Evolutionary conservation across 1,139 yeast species (phyloP), one percentile per base, ranked within the genome.

Genomic region (Casaregolazyma lundiana): DNA sequence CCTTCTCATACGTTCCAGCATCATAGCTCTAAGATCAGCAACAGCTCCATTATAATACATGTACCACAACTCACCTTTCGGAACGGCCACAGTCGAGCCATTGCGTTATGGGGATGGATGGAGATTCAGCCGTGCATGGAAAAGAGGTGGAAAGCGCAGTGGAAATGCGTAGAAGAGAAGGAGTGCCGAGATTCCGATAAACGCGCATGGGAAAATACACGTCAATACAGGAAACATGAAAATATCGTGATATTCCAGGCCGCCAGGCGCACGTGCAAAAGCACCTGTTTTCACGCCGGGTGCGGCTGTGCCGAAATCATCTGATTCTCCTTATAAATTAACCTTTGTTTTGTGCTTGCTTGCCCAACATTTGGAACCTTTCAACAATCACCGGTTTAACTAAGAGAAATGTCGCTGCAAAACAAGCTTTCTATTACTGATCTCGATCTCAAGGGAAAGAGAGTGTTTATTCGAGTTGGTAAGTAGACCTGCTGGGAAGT

Each of bases 391-490:
- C n/a, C 15, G 8, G 34, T 35, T 35, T 29, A 20, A 22, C 26
- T n/a, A 38, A 19, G 24, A 24, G 54, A 34, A 46, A 87, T 90
- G 97, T 90, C 97, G 61, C 81, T 92, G 68, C 82, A 95, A 50
- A 85, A 77, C 71, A 90, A 90, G 74, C 80, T 90, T 61, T 84
- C 96, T 51, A 95, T 90, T 69, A 81, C 84, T 68, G 97, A 90
- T 72, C 76, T 92, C 61, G 80, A 80, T 68, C 82, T 87, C 70
- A 70, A 83, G 64, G 89, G 79, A 70, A 89, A 89, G 78, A 80
- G 95, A 66, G 97, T 90, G 65, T 88, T 90, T 73, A 88, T 90
- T 77, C 84, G 97, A 73, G 96, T 89, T 56, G 95, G 67, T 63
- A 55, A 24, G 59, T 59, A 17, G n/a, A 4, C 13, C n/a, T n/a